Conservation (phyloP, 129 eudicot genomes). For the carrot (Daucus carota) region DH1_v3.0 NC_030382.2:48719001-48719500, state of each 20-base stretch:
- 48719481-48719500: neutral
- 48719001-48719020: neutral
- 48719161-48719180: constrained; percentile 85
- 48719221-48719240: constrained; percentile 35
- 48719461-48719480: neutral
- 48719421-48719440: neutral
- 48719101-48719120: neutral
- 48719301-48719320: neutral
- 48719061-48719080: neutral
- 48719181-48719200: constrained; percentile 88
- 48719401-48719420: neutral
- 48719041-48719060: neutral
- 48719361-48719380: neutral
- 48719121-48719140: constrained; percentile 42
- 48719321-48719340: neutral
- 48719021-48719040: neutral
- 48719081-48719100: neutral
- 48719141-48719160: constrained; percentile 89
- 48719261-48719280: neutral
- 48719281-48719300: constrained; percentile 1
- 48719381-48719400: neutral
- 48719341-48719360: neutral
- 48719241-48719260: neutral
- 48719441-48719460: neutral
- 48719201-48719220: constrained; percentile 78